These are phyloP conservation scores for Xylariomycetidae sp. DNA, from an alignment of 2,329 filamentous ascomycete species.

Conservation along the genomic window DNA sequence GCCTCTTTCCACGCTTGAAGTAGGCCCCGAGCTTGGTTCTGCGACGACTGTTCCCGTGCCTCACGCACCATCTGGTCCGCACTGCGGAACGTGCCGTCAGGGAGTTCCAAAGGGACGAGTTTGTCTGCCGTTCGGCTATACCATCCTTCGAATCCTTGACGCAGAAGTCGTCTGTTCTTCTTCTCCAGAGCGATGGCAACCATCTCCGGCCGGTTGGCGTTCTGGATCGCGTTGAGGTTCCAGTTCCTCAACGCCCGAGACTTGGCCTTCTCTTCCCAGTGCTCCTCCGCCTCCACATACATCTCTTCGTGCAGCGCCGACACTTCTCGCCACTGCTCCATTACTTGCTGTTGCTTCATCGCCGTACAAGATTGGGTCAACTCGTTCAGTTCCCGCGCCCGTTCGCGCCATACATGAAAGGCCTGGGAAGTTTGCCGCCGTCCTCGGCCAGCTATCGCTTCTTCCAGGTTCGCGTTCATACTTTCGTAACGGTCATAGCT, in stretches of 20 bases:
- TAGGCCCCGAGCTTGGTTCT: constrained; percentile 15
- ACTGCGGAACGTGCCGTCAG: constrained; percentile 18
- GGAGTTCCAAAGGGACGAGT: constrained; percentile 20
- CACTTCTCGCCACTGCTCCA: constrained; percentile 21
- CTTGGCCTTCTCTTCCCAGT: constrained; percentile 17
- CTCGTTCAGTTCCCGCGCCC: constrained; percentile 16
- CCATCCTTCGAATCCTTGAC: constrained; percentile 25
- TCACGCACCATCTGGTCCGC: constrained; percentile 18
- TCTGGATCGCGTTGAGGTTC: constrained; percentile 25
- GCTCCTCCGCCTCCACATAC: constrained; percentile 16
- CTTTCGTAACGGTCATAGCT: constrained; percentile 18
- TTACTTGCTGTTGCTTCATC: constrained; percentile 16
- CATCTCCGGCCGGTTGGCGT: constrained; percentile 23
- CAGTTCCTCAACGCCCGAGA: constrained; percentile 22
- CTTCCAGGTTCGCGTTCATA: constrained; percentile 19
- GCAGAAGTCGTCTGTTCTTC: constrained; percentile 20
- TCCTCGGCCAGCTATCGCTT: constrained; percentile 18
- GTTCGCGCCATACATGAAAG: constrained; percentile 22
- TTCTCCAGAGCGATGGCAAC: constrained; percentile 24
- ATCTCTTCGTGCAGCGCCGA: constrained; percentile 13
- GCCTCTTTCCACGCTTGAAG: constrained; percentile 19
- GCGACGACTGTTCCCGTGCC: constrained; percentile 15
- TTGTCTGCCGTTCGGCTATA: constrained; percentile 21
- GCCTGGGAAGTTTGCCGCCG: constrained; percentile 14
- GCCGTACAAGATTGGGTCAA: constrained; percentile 14